Base-by-base conservation (phyloP, 169 alveolate species). In the Cryptosporidium viatorum region DNA sequence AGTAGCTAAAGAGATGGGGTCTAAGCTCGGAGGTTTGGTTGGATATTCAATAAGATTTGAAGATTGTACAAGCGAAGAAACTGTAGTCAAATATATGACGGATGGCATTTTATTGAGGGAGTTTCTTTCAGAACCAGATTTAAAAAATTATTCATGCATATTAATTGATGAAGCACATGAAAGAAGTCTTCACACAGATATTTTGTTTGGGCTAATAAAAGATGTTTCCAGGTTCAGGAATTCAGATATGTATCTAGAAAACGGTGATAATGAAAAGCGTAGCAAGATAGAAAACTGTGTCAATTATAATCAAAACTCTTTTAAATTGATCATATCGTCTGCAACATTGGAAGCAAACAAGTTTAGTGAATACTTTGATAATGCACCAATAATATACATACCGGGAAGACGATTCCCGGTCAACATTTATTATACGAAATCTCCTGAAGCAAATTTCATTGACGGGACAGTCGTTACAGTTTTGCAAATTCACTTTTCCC, bases 141-240 rank as follows among this genome's bases (percentile, higher is more conserved):
- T 99, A 62, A 93, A 93, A 31, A 94, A 94, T 48, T 98, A 98
- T 93, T 95, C 99, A 1, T 99, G 96, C 26, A 84, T 99, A 70
- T 96, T 98, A 92, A 95, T 99, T 33, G 99, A 99, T 95, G 99
- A 99, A 93, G 99, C 99, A 16, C 99, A 99, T 93, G 99, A 99
- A 94, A 97, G 99, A 91, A 98, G 99, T 12, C 95, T 99, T 33
- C 98, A 97, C 89, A 99, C 99, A 9, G 99, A 99, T 96, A 96
- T 99, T 26, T 96, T 99, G 70, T 98, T 98, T 86, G 99, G 99
- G 0, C 94, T 99, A 65, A 96, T 97, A 37, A 99, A 99, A 92
- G 99, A 98, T 93, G 92, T 98, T 65, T 91, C 93, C 60, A 71
- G 94, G 84, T 93, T 73, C 26, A 18, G 86, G 18, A 59, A 70